Percentiles rank a stretch among this genome's conserved stretches.
Conservation (phyloP, 768 basidiomycete species). For the Lactarius psammicola region DNA sequence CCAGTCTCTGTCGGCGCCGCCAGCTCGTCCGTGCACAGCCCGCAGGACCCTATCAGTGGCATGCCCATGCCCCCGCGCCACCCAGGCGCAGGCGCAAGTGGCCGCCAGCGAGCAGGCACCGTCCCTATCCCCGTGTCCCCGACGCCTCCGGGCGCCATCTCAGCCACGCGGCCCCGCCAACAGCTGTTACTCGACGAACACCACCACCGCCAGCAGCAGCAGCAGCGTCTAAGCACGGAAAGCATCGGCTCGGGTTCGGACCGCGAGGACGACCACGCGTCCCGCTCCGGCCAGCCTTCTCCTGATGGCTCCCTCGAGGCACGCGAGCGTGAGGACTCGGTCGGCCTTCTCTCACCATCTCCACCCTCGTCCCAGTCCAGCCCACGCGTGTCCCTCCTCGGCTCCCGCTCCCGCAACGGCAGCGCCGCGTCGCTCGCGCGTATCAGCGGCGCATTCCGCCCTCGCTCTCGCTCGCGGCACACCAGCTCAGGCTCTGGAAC, state of each 20-base stretch:
- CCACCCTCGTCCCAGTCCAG: conserved; percentile 43
- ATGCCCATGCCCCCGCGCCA: conserved; percentile 54
- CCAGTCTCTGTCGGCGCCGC: conserved; percentile 46
- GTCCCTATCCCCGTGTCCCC: conserved; percentile 37
- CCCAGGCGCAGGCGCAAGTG: conserved; percentile 35
- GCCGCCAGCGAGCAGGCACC: conserved; percentile 39
- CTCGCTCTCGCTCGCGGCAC: conserved; percentile 21
- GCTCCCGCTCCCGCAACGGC: conserved; percentile 43
- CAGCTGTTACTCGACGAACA: conserved; percentile 30
- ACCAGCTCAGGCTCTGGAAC: conserved; percentile 25
- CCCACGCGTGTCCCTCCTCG: conserved; percentile 48
- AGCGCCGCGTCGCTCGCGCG: conserved; percentile 48
- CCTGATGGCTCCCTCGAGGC: conserved; percentile 55
- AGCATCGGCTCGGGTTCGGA: conserved; percentile 20
- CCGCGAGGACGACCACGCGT: conserved; percentile 26
- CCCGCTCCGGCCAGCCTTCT: conserved; percentile 38
- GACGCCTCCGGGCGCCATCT: conserved; percentile 2
- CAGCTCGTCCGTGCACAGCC: conserved; percentile 32
- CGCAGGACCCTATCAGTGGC: conserved; percentile 30
- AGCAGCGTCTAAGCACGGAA: conserved; percentile 3
- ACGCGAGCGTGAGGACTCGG: conserved; percentile 60
- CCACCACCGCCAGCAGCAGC: no score
- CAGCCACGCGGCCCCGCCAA: not conserved
- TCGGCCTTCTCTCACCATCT: conserved; percentile 52
- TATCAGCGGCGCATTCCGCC: conserved; percentile 33